Conservation (phyloP, 331 rosid species). For the Malus hybrid region DNA sequence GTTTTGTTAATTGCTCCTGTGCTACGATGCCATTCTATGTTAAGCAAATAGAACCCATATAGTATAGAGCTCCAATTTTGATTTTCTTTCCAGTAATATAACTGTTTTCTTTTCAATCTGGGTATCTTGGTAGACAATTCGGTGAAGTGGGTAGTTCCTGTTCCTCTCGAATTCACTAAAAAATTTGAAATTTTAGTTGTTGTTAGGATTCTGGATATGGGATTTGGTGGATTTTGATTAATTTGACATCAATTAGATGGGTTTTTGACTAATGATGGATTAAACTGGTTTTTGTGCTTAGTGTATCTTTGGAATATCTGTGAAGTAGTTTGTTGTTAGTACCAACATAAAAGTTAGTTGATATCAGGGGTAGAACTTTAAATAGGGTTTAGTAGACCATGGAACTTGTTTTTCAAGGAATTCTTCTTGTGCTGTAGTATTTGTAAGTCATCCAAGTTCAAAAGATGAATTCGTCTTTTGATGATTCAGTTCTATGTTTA, state of each 20-base stretch:
- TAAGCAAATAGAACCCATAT: not conserved
- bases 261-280: not conserved
- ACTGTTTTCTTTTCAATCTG: not conserved
- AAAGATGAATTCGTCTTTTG: not conserved
- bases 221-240: not conserved
- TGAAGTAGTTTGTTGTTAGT: not conserved
- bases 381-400: not conserved
- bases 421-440: not conserved
- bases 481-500: not conserved
- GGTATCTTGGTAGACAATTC: not conserved
- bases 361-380: not conserved
- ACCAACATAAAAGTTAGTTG: not conserved
- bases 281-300: not conserved
- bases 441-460: not conserved
- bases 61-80: not conserved
- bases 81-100: not conserved
- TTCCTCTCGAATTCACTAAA: not conserved
- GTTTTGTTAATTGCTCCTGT: not conserved
- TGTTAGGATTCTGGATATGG: not conserved
- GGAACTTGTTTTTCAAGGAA: not conserved
- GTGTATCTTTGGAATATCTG: not conserved
- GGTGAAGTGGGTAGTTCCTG: not conserved
- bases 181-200: not conserved
- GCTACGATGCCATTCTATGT: not conserved
- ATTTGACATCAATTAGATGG: not conserved